Conservation (phyloP, 257 asterid genomes). For the Forsythia viridissima region DNA sequence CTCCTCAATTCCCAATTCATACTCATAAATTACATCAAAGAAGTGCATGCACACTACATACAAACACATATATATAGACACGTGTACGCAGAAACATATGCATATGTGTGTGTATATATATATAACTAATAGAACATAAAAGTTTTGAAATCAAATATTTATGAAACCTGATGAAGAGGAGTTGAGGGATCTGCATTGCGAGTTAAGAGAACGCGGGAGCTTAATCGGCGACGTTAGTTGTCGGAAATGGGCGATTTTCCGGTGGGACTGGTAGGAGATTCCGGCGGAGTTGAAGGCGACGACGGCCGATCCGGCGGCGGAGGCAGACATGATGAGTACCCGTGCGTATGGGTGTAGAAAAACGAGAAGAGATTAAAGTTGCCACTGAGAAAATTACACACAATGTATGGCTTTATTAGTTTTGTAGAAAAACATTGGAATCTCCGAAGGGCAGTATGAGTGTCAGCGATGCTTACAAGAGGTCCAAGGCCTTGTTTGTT, state of each 20-base stretch:
- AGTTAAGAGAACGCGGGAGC: constrained; percentile 29
- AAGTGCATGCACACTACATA: background rate
- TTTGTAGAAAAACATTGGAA: constrained; percentile 21
- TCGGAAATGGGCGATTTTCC: constrained; percentile 34
- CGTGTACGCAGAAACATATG: background rate
- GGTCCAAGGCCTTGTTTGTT: background rate
- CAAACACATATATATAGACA: background rate
- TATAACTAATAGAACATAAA: background rate
- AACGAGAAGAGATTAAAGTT: constrained; percentile 25
- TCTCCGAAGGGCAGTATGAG: constrained; percentile 3
- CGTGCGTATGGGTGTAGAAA: constrained; percentile 7
- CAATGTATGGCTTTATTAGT: background rate
- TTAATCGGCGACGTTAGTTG: constrained; percentile 31
- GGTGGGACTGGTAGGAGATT: constrained; percentile 29
- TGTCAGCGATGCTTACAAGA: background rate
- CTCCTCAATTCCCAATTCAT: background rate
- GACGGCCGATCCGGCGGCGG: constrained; percentile 61
- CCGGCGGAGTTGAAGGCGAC: constrained; percentile 39
- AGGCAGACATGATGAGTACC: constrained; percentile 46
- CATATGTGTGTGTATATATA: background rate
- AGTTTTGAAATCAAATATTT: background rate
- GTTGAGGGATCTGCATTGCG: constrained; percentile 52
- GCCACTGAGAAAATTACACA: constrained; percentile 26
- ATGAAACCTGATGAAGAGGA: constrained; percentile 54
- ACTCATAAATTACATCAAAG: background rate